Conservation (phyloP, 495 filamentous ascomycete genomes). For the Apodospora peruviana region DNA sequence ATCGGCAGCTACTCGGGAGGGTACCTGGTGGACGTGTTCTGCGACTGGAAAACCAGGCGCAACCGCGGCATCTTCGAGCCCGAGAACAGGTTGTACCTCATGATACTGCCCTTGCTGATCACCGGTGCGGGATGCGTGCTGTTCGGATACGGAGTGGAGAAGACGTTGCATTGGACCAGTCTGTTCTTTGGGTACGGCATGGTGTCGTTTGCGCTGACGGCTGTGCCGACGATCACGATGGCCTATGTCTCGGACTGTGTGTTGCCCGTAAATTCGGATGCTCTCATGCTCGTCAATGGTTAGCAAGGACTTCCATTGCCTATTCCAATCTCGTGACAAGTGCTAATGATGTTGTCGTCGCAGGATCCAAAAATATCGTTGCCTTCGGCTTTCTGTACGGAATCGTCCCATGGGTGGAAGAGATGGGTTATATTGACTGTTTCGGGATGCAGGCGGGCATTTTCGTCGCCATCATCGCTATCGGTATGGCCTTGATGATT, state of each 20-base stretch:
- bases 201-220: conserved; percentile 27
- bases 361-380: conserved; percentile 28
- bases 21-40: conserved; percentile 40
- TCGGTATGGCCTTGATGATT: conserved; percentile 24
- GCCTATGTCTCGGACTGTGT: conserved; percentile 29
- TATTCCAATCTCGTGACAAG: too few relatives aligned
- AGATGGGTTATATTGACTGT: conserved; percentile 42
- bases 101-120: conserved; percentile 33
- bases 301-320: too few relatives aligned
- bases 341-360: too few relatives aligned
- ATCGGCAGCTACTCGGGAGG: conserved; percentile 36
- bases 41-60: conserved; percentile 38
- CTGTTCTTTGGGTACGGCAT: conserved; percentile 30
- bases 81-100: conserved; percentile 47
- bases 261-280: conserved; percentile 27
- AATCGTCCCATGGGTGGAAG: conserved; percentile 42
- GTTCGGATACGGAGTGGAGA: conserved; percentile 31
- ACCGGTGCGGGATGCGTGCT: conserved; percentile 32
- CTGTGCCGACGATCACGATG: conserved; percentile 29
- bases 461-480: conserved; percentile 22
- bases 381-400: conserved; percentile 28
- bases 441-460: conserved; percentile 52
- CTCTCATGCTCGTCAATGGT: conserved; percentile 32
- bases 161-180: conserved; percentile 24
- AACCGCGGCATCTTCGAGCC: conserved; percentile 51